phyloP scores from a whole-genome alignment of 129 eudicot genomes.

The Centaurea solstitialis region DNA sequence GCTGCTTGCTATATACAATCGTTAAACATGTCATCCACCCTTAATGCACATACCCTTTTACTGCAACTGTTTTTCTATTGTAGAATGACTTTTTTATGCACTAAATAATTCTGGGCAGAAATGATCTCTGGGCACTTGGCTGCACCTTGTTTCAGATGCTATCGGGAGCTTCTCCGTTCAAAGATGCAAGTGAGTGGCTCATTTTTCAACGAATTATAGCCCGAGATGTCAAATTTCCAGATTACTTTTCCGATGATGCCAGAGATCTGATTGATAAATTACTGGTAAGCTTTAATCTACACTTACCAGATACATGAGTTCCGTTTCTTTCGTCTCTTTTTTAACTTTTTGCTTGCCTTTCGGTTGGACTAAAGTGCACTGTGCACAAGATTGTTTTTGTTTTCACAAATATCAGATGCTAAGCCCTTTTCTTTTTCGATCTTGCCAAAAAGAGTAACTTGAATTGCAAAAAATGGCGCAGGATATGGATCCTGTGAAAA shows the following conservation, averaged over 20 bases:
- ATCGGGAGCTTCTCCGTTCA: slow-evolving; percentile 95
- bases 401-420: slow-evolving; percentile 1
- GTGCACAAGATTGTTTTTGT: not conserved
- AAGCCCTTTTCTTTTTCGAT: not conserved
- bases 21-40: not conserved
- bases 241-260: slow-evolving; percentile 77
- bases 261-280: slow-evolving; percentile 79
- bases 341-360: not conserved
- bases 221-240: slow-evolving; percentile 87
- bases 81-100: slow-evolving; percentile 18
- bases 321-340: not conserved
- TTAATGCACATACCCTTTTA: not conserved
- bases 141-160: slow-evolving; percentile 99
- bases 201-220: slow-evolving; percentile 92
- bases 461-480: slow-evolving; percentile 29
- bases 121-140: slow-evolving; percentile 99
- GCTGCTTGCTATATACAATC: not conserved
- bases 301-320: not conserved
- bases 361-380: not conserved
- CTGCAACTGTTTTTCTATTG: slow-evolving; percentile 7
- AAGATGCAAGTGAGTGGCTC: slow-evolving; percentile 98
- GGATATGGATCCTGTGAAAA: slow-evolving; percentile 80
- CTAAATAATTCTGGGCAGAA: slow-evolving; percentile 49
- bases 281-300: slow-evolving; percentile 48
- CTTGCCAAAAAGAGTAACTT: not conserved